Conservation (phyloP, 495 filamentous ascomycete species). For the Hypomontagnella submonticulosa region DNA sequence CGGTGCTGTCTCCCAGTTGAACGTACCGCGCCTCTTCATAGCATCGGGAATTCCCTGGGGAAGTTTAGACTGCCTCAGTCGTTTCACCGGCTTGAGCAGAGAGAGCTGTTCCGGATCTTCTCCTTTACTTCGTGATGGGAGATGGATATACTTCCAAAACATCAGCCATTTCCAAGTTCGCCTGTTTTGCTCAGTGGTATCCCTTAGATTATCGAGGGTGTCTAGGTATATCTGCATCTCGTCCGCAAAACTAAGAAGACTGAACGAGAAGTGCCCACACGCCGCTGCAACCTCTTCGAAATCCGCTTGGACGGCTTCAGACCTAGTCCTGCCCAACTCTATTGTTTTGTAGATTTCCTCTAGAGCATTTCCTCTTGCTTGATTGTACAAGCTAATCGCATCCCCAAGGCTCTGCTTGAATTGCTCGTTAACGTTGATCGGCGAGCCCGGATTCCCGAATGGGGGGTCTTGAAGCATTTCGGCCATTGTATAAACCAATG, state of each 20-base stretch:
- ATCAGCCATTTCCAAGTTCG: conserved; percentile 88
- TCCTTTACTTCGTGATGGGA: conserved; percentile 41
- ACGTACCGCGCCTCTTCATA: conserved; percentile 56
- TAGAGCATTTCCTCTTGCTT: conserved; percentile 78
- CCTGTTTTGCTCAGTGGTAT: conserved; percentile 66
- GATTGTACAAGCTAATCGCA: conserved; percentile 80
- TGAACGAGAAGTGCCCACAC: conserved; percentile 94
- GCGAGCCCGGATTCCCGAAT: conserved; percentile 73
- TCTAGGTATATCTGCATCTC: conserved; percentile 85
- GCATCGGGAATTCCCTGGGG: conserved; percentile 60
- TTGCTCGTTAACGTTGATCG: conserved; percentile 77
- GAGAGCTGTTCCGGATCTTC: conserved; percentile 64
- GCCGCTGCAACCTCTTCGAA: conserved; percentile 96
- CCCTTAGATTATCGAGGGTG: conserved; percentile 84
- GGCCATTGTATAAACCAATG: conserved; percentile 86
- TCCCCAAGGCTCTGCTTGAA: conserved; percentile 81
- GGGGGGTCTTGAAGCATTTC: conserved; percentile 90
- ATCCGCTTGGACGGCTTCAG: conserved; percentile 83
- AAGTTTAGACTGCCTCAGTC: conserved; percentile 56
- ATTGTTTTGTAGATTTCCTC: conserved; percentile 80
- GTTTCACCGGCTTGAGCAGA: conserved; percentile 50
- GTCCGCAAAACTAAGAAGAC: conserved; percentile 86
- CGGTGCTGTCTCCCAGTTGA: conserved; percentile 55
- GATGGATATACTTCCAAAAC: conserved; percentile 71
- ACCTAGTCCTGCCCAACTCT: conserved; percentile 70